Conservation (phyloP, 495 filamentous ascomycete species). For the Annulohypoxylon moriforme region DNA sequence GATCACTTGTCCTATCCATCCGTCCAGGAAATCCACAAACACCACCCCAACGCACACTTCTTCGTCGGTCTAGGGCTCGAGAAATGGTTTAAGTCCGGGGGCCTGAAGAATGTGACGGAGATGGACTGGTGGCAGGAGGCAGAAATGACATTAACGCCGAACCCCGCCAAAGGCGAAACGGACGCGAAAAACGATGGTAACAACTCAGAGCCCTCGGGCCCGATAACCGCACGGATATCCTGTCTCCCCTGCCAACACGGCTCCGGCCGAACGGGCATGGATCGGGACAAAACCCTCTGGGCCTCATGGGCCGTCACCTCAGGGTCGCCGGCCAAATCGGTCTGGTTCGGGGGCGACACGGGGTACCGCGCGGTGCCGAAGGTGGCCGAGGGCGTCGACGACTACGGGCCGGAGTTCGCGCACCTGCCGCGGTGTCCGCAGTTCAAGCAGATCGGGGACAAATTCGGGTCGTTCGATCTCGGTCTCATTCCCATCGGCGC, state of each 20-base stretch:
- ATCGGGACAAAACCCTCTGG: slow-evolving; percentile 84
- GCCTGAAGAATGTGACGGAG: slow-evolving; percentile 81
- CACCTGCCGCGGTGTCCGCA: slow-evolving; percentile 83
- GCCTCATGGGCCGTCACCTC: slow-evolving; percentile 84
- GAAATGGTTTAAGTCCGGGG: slow-evolving; percentile 79
- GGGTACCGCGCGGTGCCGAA: slow-evolving; percentile 89
- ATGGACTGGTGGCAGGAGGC: slow-evolving; percentile 96
- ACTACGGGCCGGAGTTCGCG: slow-evolving; percentile 74
- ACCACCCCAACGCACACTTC: slow-evolving; percentile 84
- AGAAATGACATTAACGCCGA: slow-evolving; percentile 71
- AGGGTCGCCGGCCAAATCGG: slow-evolving; percentile 68
- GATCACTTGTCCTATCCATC: slow-evolving; percentile 87
- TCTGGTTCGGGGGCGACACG: slow-evolving; percentile 81
- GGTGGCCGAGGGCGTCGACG: slow-evolving; percentile 70
- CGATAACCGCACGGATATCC: slow-evolving; percentile 79
- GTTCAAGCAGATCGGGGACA: slow-evolving; percentile 85
- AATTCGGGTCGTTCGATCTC: slow-evolving; percentile 89
- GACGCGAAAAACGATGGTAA: slow-evolving; percentile 15
- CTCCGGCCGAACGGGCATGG: slow-evolving; percentile 73
- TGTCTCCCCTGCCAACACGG: slow-evolving; percentile 91
- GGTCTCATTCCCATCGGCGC: slow-evolving; percentile 96
- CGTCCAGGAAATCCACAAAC: slow-evolving; percentile 73
- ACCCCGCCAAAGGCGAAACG: slow-evolving; percentile 47
- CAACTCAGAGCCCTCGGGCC: slow-evolving; percentile 37
- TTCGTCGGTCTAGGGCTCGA: slow-evolving; percentile 91